Conservation (phyloP, 805 yeast genomes). For the Schwanniomyces vanrijiae region DNA sequence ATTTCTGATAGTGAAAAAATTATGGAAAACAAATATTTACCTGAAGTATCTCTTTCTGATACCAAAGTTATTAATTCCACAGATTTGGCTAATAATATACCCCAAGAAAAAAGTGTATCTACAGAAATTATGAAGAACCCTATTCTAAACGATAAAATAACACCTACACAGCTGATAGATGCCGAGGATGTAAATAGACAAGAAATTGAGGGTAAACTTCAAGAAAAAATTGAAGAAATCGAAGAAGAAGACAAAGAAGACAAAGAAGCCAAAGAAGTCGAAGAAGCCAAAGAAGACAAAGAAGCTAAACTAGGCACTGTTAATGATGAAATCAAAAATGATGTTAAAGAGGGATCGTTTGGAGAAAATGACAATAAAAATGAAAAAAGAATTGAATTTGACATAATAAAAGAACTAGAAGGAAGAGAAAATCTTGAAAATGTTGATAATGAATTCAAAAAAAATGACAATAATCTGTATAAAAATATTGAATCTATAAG, state of each 20-base stretch:
- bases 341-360: not conserved
- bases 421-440: not conserved
- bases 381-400: not conserved
- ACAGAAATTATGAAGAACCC: too few relatives aligned
- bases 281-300: not conserved
- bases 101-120: too few relatives aligned
- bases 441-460: not conserved
- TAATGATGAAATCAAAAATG: not conserved
- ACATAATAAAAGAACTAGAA: not conserved
- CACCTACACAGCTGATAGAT: not conserved
- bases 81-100: too few relatives aligned
- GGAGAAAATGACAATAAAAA: not conserved
- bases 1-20: too few relatives aligned
- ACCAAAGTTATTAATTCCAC: too few relatives aligned
- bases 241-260: not conserved
- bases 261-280: not conserved
- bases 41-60: too few relatives aligned
- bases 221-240: slow-evolving; percentile 1
- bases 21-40: too few relatives aligned
- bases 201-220: not conserved
- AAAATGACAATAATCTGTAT: not conserved
- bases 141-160: not conserved
- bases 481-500: not conserved
- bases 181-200: not conserved
- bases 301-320: not conserved